Percentiles rank a stretch among this genome's conserved stretches.
Evolutionary conservation across 179 eudicot genomes (phyloP).

Genomic region (Sideroxylon spinosum): DNA sequence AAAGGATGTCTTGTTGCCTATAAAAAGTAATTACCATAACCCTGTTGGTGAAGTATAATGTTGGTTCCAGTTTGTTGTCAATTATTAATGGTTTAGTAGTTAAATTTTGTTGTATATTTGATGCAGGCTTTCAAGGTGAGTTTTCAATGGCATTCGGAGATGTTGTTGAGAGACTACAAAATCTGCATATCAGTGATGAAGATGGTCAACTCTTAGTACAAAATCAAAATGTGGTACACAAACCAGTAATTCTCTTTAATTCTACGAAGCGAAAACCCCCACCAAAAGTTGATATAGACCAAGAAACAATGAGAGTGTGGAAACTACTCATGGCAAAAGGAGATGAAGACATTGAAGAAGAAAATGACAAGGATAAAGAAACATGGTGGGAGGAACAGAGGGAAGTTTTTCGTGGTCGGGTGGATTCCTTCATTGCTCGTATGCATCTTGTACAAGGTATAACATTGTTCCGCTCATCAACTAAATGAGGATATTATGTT

Average conservation of each 20-base stretch:
- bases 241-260: slow-evolving; percentile 39
- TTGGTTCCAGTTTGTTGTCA: slow-evolving; percentile 9
- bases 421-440: slow-evolving; percentile 92
- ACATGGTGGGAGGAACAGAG: slow-evolving; percentile 97
- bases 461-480: neutral
- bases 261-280: slow-evolving; percentile 47
- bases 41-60: neutral
- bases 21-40: neutral
- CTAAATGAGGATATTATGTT: neutral
- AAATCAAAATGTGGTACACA: slow-evolving; percentile 27
- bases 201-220: slow-evolving; percentile 18
- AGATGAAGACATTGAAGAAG: slow-evolving; percentile 75
- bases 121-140: slow-evolving; percentile 12
- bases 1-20: neutral
- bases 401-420: slow-evolving; percentile 68
- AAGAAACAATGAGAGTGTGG: slow-evolving; percentile 89
- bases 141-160: slow-evolving; percentile 10
- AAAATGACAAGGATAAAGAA: slow-evolving; percentile 61
- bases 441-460: slow-evolving; percentile 99
- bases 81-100: neutral
- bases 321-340: slow-evolving; percentile 60
- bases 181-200: slow-evolving; percentile 13
- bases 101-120: neutral
- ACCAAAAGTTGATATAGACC: slow-evolving; percentile 88
- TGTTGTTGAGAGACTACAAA: slow-evolving; percentile 12